Percentiles rank a stretch among this genome's conserved stretches.
Evolutionary conservation across 1,284 basidiomycete genomes (phyloP).

Genomic region (Fomitopsis pinicola): DNA sequence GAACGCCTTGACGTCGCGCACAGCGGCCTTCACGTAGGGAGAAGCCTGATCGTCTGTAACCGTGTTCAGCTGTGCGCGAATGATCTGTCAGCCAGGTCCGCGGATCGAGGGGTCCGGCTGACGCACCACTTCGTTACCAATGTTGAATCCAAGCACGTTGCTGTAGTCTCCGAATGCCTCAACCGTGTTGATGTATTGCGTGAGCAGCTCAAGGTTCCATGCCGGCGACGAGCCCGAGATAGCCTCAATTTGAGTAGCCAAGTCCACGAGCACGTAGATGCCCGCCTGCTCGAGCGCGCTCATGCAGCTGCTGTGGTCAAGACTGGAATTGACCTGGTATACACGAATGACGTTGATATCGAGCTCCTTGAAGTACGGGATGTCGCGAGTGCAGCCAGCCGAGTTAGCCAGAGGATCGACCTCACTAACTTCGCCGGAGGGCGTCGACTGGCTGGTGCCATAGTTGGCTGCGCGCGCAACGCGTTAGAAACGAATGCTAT

Average conservation of each 20-base stretch:
- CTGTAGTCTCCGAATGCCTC: conserved; percentile 3
- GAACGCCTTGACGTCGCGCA: conserved; percentile 7
- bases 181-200: conserved; percentile 4
- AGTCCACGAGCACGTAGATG: conserved; percentile 6
- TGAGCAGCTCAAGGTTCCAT: conserved; percentile 6
- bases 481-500: background rate
- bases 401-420: conserved; percentile 8
- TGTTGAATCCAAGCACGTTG: conserved; percentile 7
- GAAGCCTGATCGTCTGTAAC: conserved; percentile 3
- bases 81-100: background rate
- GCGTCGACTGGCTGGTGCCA: conserved; percentile 1
- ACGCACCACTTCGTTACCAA: conserved; percentile 9
- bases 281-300: conserved; percentile 5
- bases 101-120: background rate
- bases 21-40: conserved; percentile 8
- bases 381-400: conserved; percentile 4
- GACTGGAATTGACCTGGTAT: conserved; percentile 8
- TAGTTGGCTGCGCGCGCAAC: conserved; percentile 1
- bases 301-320: conserved; percentile 9
- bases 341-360: conserved; percentile 8
- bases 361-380: conserved; percentile 9
- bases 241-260: conserved; percentile 5
- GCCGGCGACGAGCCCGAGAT: background rate
- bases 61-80: background rate
- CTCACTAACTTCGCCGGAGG: conserved; percentile 3